Evolutionary conservation across 2,329 filamentous ascomycete genomes (phyloP).

Genomic region (Claviceps sp.): DNA sequence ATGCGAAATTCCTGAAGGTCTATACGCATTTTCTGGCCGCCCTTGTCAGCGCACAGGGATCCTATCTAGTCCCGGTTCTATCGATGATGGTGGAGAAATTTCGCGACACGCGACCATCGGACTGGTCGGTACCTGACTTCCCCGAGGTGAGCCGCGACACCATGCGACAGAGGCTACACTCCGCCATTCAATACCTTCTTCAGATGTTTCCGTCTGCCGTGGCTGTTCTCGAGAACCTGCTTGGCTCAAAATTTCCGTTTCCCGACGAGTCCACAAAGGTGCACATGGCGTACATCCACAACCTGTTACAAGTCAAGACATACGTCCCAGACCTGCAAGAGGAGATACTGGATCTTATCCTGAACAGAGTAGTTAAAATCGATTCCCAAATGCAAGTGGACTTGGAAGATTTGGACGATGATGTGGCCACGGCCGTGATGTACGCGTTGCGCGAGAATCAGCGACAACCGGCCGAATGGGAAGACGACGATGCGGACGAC

Average conservation of each 20-base stretch:
- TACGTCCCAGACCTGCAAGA: constrained; percentile 68
- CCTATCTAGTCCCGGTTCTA: constrained; percentile 61
- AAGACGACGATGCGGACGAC: constrained; percentile 42
- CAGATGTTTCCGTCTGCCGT: constrained; percentile 70
- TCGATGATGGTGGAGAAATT: constrained; percentile 74
- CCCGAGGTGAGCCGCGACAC: constrained; percentile 46
- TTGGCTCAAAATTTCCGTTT: constrained; percentile 60
- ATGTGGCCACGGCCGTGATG: constrained; percentile 62
- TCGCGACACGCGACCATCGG: constrained; percentile 33
- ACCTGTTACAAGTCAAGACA: constrained; percentile 62
- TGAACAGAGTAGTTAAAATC: constrained; percentile 79
- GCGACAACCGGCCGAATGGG: constrained; percentile 19
- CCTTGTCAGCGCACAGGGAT: constrained; percentile 70
- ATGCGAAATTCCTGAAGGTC: constrained; percentile 50
- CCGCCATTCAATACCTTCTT: constrained; percentile 61
- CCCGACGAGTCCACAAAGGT: constrained; percentile 61
- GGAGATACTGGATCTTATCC: constrained; percentile 71
- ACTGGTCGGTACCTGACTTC: constrained; percentile 38
- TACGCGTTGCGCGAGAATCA: constrained; percentile 27
- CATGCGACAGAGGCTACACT: constrained; percentile 64
- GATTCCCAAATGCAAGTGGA: constrained; percentile 93
- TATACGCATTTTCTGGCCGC: constrained; percentile 57
- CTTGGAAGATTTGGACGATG: constrained; percentile 83
- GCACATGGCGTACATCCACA: constrained; percentile 82
- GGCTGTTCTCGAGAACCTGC: constrained; percentile 51